phyloP scores from a whole-genome alignment of 495 filamentous ascomycete species.

The Bacidia gigantensis region DNA sequence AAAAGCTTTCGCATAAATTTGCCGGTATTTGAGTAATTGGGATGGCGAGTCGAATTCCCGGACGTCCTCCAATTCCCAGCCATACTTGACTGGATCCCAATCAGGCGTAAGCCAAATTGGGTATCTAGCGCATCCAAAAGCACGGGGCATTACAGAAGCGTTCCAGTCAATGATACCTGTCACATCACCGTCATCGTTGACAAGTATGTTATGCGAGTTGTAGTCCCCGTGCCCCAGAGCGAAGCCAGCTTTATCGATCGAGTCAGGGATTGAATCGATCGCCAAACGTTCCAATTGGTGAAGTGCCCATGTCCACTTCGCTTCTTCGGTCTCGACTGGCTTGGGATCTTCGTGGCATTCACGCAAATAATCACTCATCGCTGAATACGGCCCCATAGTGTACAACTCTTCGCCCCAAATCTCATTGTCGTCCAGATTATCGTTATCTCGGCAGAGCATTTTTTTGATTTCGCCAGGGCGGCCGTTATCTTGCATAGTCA shows the following conservation, averaged over 20 bases:
- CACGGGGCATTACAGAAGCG: constrained; percentile 18
- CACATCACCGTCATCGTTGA: constrained; percentile 30
- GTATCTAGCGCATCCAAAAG: constrained; percentile 18
- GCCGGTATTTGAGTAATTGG: constrained; percentile 2
- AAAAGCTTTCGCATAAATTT: constrained; percentile 1
- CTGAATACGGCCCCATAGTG: neutral
- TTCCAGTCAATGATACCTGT: constrained; percentile 35
- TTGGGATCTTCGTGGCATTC: neutral
- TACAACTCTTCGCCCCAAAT: neutral
- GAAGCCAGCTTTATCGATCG: neutral
- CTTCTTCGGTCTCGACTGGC: neutral
- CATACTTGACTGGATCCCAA: constrained; percentile 16
- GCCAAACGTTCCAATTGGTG: neutral
- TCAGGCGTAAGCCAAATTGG: constrained; percentile 25
- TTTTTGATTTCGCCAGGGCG: too few species aligned
- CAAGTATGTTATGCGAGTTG: constrained; percentile 27
- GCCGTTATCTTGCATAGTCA: neutral
- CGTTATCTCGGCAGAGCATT: too few species aligned
- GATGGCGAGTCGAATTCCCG: constrained; percentile 4
- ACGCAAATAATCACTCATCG: neutral
- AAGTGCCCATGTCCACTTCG: neutral
- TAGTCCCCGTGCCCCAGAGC: constrained; percentile 20
- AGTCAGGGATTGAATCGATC: constrained; percentile 5
- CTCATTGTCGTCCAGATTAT: too few species aligned
- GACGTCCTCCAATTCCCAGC: neutral